phyloP scores from a whole-genome alignment of 805 yeast species.

The Hagleromyces aurorensis region DNA sequence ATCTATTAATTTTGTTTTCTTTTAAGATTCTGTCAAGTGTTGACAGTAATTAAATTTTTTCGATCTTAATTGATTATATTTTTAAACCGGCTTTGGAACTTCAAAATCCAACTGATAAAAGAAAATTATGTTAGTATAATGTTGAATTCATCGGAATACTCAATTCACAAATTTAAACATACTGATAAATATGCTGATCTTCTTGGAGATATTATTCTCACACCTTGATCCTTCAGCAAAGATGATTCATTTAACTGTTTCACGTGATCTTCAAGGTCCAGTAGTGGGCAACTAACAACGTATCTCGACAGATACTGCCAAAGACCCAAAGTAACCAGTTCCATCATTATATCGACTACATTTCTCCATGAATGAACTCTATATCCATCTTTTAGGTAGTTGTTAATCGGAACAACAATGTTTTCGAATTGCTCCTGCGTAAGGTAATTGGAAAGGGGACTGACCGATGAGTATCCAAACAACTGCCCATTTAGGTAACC shows the following conservation, averaged over 20 bases:
- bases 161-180: constrained; percentile 14
- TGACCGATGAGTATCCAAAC: constrained; percentile 46
- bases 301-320: constrained; percentile 32
- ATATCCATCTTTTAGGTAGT: constrained; percentile 34
- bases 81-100: constrained; percentile 36
- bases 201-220: constrained; percentile 43
- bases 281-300: constrained; percentile 25
- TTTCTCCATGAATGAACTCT: constrained; percentile 34
- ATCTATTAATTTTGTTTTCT: neutral
- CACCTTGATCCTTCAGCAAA: constrained; percentile 14
- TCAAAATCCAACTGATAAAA: constrained; percentile 39
- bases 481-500: constrained; percentile 37
- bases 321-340: constrained; percentile 36
- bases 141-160: constrained; percentile 1
- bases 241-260: constrained; percentile 25
- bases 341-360: constrained; percentile 32
- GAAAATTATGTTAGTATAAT: constrained; percentile 16
- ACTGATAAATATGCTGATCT: constrained; percentile 47
- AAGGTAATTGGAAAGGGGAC: constrained; percentile 40
- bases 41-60: no score
- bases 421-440: constrained; percentile 32
- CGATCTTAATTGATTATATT: no score
- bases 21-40: neutral
- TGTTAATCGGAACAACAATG: constrained; percentile 41
- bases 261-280: constrained; percentile 38